Conservation (phyloP, 2,329 filamentous ascomycete species). For the Hansfordia pulvinata region DNA sequence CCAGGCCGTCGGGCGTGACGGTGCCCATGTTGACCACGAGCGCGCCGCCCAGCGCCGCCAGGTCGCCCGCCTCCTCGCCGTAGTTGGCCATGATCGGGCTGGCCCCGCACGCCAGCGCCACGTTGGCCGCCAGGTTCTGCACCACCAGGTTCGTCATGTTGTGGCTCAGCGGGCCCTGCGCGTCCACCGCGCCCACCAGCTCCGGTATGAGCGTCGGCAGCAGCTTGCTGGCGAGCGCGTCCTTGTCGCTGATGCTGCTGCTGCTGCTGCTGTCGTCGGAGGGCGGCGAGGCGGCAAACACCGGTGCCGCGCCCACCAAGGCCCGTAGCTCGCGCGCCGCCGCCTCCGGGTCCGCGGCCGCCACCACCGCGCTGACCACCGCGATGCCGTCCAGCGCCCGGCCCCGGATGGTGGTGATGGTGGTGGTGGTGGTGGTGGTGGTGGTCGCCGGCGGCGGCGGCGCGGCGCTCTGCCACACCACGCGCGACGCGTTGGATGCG, state of each 20-base stretch:
- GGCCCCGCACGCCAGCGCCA: constrained; percentile 70
- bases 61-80: constrained; percentile 65
- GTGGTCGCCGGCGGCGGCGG: too few species aligned
- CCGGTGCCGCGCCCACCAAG: constrained; percentile 32
- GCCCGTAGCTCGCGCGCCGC: constrained; percentile 45
- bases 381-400: constrained; percentile 70
- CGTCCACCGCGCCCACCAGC: constrained; percentile 47
- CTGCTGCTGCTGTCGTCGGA: too few species aligned
- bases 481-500: constrained; percentile 55
- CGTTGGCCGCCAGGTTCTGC: constrained; percentile 87
- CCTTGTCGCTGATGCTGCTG: too few species aligned
- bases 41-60: constrained; percentile 63
- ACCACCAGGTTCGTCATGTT: constrained; percentile 98
- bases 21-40: constrained; percentile 95
- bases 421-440: too few species aligned
- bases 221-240: too few species aligned
- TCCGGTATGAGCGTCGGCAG: constrained; percentile 17
- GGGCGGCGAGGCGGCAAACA: constrained; percentile 9
- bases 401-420: constrained; percentile 9
- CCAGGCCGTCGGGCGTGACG: constrained; percentile 59
- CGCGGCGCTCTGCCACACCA: constrained; percentile 54
- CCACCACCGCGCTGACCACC: constrained; percentile 80
- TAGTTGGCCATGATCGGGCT: constrained; percentile 93
- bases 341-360: constrained; percentile 49
- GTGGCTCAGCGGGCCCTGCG: constrained; percentile 62